Percentiles rank a stretch among this genome's conserved stretches.
These are phyloP conservation scores for Ogataea pini DNA, from an alignment of 805 yeast genomes.

Conservation along the genomic window DNA sequence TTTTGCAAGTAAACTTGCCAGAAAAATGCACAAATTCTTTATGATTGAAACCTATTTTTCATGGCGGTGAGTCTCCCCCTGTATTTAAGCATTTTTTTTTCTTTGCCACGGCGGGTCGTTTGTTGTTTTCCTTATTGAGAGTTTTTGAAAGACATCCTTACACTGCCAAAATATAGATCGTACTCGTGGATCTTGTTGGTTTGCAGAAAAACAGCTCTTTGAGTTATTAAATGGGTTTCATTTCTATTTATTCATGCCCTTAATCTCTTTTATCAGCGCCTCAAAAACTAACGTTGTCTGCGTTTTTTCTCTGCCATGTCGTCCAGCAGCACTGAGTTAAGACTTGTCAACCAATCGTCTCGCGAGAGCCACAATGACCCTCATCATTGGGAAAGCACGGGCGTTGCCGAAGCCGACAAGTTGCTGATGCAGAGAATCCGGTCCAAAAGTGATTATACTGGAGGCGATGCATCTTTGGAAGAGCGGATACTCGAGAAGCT, in stretches of 20 bases:
- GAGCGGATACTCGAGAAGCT: slow-evolving; percentile 30
- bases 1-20: too few relatives aligned
- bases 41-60: too few relatives aligned
- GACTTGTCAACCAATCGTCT: slow-evolving; percentile 10
- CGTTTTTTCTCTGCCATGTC: slow-evolving; percentile 1
- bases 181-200: background rate
- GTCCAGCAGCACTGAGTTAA: slow-evolving; percentile 8
- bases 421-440: slow-evolving; percentile 20
- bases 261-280: background rate
- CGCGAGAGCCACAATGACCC: background rate
- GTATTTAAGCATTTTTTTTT: too few relatives aligned
- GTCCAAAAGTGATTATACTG: slow-evolving; percentile 10
- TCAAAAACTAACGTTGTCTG: too few relatives aligned
- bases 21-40: too few relatives aligned
- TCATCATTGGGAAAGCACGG: background rate
- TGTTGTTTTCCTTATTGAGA: too few relatives aligned
- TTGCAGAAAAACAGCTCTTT: background rate
- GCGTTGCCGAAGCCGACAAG: slow-evolving; percentile 17
- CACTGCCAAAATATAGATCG: too few relatives aligned
- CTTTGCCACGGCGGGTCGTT: too few relatives aligned
- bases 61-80: too few relatives aligned
- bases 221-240: background rate
- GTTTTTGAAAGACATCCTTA: background rate
- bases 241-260: background rate
- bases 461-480: slow-evolving; percentile 26